Evolutionary conservation across 345 rosid species (phyloP), one percentile per base, ranked within the genome.

Genomic region (Gossypium rotundifolium): DNA sequence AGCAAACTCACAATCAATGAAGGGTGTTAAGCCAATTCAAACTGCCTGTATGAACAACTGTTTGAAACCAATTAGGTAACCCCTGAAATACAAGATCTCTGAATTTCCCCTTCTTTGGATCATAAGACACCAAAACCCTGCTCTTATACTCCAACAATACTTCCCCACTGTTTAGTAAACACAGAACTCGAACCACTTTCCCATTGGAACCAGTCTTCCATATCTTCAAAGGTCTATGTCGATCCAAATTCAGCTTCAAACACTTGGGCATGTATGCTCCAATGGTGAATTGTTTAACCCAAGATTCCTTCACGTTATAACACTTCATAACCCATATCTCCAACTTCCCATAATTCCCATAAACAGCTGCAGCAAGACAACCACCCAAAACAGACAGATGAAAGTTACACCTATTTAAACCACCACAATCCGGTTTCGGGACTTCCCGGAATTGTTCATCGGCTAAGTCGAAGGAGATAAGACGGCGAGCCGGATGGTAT

Each of bases 311-410:
- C 69, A 68, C 88, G 53, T 84, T 77, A 67, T 91, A 90, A 38
- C 72, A 84, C 79, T 86, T 90, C 98, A 93, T 92, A 0, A 87
- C 88, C 98, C 98, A 94, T 27, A 92, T 87, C 81, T 92, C 98
- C 81, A 92, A 23, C 80, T 86, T 87, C 73, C 89, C 85, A 62
- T 90, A 87, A 74, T 84, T 88, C n/a, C 97, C 89, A 74, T 84
- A 85, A 45, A 86, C 95, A 2, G 88, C 83, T 1, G 92, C 97
- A 7, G 87, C 81, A 14, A 94, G 88, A 72, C 91, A 86, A 7
- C 90, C 92, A 66, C 75, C 76, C 2, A 92, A 82, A 18, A 78
- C 89, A n/a, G 84, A 82, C 40, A 89, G 77, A 53, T 90, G 91
- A 60, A 83, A 88, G 74, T 87, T 89, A 2, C 87, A 84, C 85